These are phyloP conservation scores for Curvularia sp. DNA, from an alignment of 2,329 filamentous ascomycete species.

Conservation along the genomic window DNA sequence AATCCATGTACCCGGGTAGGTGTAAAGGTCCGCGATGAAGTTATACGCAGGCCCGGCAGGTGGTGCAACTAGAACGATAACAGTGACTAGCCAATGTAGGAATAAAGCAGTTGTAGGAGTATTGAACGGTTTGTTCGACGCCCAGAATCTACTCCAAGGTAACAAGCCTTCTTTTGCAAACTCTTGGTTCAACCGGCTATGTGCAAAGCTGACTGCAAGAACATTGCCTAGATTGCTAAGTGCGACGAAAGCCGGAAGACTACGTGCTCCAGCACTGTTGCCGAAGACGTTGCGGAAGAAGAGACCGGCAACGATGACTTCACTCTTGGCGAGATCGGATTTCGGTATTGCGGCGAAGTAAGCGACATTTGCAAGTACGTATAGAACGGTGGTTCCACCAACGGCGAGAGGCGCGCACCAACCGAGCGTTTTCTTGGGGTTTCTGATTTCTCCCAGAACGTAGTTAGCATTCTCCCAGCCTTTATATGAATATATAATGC, in stretches of 20 bases:
- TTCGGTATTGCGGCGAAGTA: conserved; percentile 71
- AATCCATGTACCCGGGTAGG: conserved; percentile 50
- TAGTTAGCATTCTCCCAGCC: conserved; percentile 64
- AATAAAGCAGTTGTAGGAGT: conserved; percentile 63
- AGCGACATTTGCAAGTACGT: conserved; percentile 69
- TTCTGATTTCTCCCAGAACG: conserved; percentile 65
- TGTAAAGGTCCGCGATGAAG: conserved; percentile 66
- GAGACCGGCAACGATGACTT: conserved; percentile 66
- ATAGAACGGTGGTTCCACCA: conserved; percentile 65
- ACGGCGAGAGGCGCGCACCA: conserved; percentile 66
- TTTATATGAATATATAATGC: conserved; percentile 68
- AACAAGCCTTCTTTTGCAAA: conserved; percentile 73
- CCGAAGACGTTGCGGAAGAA: conserved; percentile 71
- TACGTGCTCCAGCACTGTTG: conserved; percentile 57
- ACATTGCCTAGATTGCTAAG: conserved; percentile 69
- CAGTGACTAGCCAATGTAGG: conserved; percentile 70
- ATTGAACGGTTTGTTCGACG: conserved; percentile 72
- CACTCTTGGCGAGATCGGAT: conserved; percentile 63
- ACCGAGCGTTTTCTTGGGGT: conserved; percentile 62
- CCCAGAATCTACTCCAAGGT: conserved; percentile 71
- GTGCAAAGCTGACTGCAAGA: conserved; percentile 66
- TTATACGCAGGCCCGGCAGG: conserved; percentile 73
- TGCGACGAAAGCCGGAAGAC: conserved; percentile 62
- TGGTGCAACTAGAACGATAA: conserved; percentile 70
- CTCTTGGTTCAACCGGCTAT: conserved; percentile 68